Evolutionary conservation across 129 eudicot genomes (phyloP).

Genomic region (Chrysanthemum seticuspe): DNA sequence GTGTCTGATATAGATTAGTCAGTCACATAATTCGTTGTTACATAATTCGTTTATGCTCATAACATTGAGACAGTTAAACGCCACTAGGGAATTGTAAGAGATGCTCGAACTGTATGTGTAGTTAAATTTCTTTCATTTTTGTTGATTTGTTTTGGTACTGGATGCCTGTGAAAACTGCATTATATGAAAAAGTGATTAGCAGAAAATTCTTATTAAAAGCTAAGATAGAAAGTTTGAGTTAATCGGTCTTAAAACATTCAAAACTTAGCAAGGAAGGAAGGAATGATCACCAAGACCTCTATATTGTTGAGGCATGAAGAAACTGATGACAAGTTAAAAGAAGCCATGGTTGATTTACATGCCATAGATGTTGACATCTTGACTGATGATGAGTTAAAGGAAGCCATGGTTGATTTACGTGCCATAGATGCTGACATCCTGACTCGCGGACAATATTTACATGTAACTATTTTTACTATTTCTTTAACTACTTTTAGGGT

Average conservation of each 20-base stretch:
- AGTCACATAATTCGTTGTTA: too few relatives aligned
- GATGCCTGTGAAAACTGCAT: too few relatives aligned
- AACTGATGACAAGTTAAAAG: slow-evolving; percentile 26
- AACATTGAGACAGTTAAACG: slow-evolving; percentile 81
- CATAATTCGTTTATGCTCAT: slow-evolving; percentile 74
- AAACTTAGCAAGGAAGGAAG: slow-evolving; percentile 52
- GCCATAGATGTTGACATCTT: too few relatives aligned
- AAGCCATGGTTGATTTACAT: too few relatives aligned
- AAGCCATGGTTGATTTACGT: slow-evolving; percentile 92
- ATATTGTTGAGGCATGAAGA: slow-evolving; percentile 98
- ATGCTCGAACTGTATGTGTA: slow-evolving; percentile 92
- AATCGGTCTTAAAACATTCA: slow-evolving; percentile 83
- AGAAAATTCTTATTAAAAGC: too few relatives aligned
- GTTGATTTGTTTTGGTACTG: neutral
- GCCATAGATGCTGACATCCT: slow-evolving; percentile 87
- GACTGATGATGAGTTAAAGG: slow-evolving; percentile 67
- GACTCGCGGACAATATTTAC: slow-evolving; percentile 94
- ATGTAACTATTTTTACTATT: slow-evolving; percentile 40
- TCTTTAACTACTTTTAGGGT: neutral
- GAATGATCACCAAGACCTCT: slow-evolving; percentile 94
- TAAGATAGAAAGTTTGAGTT: slow-evolving; percentile 33
- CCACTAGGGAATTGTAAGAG: slow-evolving; percentile 85
- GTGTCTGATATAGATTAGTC: too few relatives aligned
- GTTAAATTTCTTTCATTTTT: neutral
- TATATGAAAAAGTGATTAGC: too few relatives aligned